Evolutionary conservation across 768 basidiomycete genomes (phyloP).

Genomic region (Lentinus brumalis): DNA sequence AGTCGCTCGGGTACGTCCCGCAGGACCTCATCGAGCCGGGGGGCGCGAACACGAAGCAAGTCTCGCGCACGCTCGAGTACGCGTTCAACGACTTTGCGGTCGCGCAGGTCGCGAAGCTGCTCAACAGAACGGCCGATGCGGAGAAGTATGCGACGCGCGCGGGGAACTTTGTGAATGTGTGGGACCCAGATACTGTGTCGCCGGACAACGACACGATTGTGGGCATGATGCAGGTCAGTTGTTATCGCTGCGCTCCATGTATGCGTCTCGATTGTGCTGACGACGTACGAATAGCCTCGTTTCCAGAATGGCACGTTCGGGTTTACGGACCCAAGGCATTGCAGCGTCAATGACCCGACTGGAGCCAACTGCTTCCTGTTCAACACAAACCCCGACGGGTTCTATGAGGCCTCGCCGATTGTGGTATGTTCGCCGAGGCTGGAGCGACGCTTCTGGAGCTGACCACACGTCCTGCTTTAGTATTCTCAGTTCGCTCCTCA

Average conservation of each 20-base stretch:
- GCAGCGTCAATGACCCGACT: slow-evolving; percentile 61
- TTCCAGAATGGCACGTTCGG: slow-evolving; percentile 60
- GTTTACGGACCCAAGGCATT: slow-evolving; percentile 68
- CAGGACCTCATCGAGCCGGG: slow-evolving; percentile 37
- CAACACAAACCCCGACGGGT: slow-evolving; percentile 57
- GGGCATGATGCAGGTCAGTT: slow-evolving; percentile 61
- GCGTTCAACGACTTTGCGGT: slow-evolving; percentile 67
- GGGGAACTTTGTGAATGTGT: slow-evolving; percentile 58
- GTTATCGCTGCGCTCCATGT: too few relatives aligned
- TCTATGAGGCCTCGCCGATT: slow-evolving; percentile 66
- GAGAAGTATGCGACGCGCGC: slow-evolving; percentile 58
- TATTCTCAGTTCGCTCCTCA: too few relatives aligned
- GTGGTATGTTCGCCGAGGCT: slow-evolving; percentile 37
- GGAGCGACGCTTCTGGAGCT: neutral
- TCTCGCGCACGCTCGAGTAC: slow-evolving; percentile 65
- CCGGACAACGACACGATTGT: slow-evolving; percentile 45
- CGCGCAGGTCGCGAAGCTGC: slow-evolving; percentile 59
- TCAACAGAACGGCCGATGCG: slow-evolving; percentile 53
- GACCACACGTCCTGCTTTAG: neutral
- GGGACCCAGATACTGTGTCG: slow-evolving; percentile 58
- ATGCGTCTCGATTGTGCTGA: neutral
- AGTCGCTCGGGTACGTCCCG: slow-evolving; percentile 42
- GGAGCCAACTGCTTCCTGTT: slow-evolving; percentile 58
- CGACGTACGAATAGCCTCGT: slow-evolving; percentile 42
- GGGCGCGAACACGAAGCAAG: slow-evolving; percentile 62